Conservation (phyloP, 306 rosid genomes). For the Begonia masoniana region DNA sequence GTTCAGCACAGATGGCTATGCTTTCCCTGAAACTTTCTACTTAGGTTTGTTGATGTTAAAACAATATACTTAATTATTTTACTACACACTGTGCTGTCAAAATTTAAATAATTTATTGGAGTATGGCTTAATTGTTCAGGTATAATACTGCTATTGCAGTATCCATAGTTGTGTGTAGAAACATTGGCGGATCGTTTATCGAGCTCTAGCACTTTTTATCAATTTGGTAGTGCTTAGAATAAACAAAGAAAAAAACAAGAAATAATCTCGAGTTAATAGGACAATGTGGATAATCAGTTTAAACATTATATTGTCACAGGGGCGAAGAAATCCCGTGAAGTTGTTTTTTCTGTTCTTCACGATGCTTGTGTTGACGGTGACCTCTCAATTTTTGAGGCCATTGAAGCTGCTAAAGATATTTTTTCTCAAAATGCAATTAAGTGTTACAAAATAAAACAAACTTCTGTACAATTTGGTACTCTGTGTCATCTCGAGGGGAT, state of each 20-base stretch:
- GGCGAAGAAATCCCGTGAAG: slow-evolving; percentile 71
- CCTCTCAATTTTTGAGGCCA: slow-evolving; percentile 62
- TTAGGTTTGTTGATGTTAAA: slow-evolving; percentile 45
- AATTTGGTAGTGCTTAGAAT: no score
- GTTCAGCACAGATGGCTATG: slow-evolving; percentile 81
- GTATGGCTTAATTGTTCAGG: no score
- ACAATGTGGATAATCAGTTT: not conserved
- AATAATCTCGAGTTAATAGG: no score
- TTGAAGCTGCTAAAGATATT: slow-evolving; percentile 66
- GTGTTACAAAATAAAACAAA: slow-evolving; percentile 45
- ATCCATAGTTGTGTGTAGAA: no score
- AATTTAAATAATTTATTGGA: no score
- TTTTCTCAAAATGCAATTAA: slow-evolving; percentile 55
- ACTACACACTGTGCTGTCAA: not conserved
- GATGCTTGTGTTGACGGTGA: slow-evolving; percentile 76
- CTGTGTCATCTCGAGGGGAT: slow-evolving; percentile 14
- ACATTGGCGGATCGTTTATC: no score
- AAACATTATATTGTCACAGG: slow-evolving; percentile 33
- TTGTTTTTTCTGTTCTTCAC: slow-evolving; percentile 50
- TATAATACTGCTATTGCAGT: no score
- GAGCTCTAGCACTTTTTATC: no score
- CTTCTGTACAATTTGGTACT: slow-evolving; percentile 14
- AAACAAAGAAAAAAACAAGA: no score
- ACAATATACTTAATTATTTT: not conserved
- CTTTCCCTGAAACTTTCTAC: slow-evolving; percentile 79